Evolutionary conservation across 768 basidiomycete species (phyloP).

Genomic region (Chiua virens): DNA sequence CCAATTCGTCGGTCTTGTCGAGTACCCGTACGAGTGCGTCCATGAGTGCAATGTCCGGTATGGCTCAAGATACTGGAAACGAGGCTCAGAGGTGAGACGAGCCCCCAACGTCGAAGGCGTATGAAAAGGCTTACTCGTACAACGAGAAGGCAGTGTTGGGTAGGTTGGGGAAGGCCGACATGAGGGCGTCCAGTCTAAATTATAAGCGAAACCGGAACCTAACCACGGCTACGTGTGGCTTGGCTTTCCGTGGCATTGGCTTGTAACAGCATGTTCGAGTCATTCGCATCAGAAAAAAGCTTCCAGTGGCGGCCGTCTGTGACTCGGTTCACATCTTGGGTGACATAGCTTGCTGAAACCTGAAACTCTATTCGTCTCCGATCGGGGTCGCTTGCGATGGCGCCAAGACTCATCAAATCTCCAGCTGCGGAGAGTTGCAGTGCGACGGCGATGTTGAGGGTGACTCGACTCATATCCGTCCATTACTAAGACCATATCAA

Average conservation of each 20-base stretch:
- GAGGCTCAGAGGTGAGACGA: background rate
- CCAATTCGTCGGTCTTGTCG: background rate
- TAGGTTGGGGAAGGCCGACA: background rate
- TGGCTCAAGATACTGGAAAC: conserved; percentile 3
- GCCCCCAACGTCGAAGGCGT: background rate
- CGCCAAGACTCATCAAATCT: background rate
- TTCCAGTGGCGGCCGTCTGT: background rate
- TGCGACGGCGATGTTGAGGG: too few relatives aligned
- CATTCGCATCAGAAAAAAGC: conserved; percentile 6
- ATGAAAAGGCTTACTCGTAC: conserved; percentile 6
- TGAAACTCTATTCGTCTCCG: background rate
- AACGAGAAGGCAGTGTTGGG: background rate
- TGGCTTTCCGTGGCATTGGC: conserved; percentile 6
- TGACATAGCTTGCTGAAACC: background rate
- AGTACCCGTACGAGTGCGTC: background rate
- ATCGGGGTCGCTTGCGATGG: background rate
- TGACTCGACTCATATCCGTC: background rate
- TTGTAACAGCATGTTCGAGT: conserved; percentile 1
- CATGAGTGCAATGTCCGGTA: background rate
- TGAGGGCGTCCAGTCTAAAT: background rate
- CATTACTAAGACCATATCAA: background rate
- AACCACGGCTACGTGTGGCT: conserved; percentile 3
- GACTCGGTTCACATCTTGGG: background rate
- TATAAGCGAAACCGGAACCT: conserved; percentile 5
- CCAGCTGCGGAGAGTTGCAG: too few relatives aligned